Evolutionary conservation across 768 basidiomycete species (phyloP), one percentile per base, ranked within the genome.

Genomic region (Hypsizygus marmoreus): DNA sequence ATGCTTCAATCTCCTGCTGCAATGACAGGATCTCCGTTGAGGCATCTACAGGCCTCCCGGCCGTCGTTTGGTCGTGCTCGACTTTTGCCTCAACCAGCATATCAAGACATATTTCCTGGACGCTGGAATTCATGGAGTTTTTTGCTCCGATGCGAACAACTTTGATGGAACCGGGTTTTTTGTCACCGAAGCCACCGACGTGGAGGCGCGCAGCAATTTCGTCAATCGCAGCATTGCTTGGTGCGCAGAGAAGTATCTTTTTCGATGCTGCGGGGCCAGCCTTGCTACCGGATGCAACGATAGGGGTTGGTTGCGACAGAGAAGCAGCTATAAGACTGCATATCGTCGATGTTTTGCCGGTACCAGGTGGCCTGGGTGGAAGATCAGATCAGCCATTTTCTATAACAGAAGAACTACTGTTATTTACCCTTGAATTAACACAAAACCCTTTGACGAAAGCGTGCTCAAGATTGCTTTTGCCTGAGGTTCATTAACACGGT

Each of bases 261-360:
- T 79, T 70, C 0, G 74, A 60, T n/a, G 66, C 48, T 76, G 75
- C 16, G 9, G 76, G 70, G 1, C 43, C 59, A 16, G 83, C 81
- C 22, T 72, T 72, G 9, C 79, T 67, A 39, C 84, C 75, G 16
- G 75, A 56, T 8, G 79, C 74, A 19, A 77, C 67, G 1, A 79
- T 62, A 25, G 85, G 82, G 4, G 80, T 62, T 16, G 88, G 84
- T 29, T 72, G 75, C 2, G 86, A 79, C 29, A 97, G 63, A 60
- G 88, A 92, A 4, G 85, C 80, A 31, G 90, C 84, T 5, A 97
- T 88, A n/a, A 99, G 75, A 16, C 91, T 93, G 55, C 92, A 92
- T 51, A 99, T 98, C 1, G 97, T 99, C 16, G 91, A 95, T 7
- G 97, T 99, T 70, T 99, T 99, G 10, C 97, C 97, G 0, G 97